Base-by-base conservation (phyloP, 805 yeast species). In the Saccharomycopsis oosterbeekiorum region DNA sequence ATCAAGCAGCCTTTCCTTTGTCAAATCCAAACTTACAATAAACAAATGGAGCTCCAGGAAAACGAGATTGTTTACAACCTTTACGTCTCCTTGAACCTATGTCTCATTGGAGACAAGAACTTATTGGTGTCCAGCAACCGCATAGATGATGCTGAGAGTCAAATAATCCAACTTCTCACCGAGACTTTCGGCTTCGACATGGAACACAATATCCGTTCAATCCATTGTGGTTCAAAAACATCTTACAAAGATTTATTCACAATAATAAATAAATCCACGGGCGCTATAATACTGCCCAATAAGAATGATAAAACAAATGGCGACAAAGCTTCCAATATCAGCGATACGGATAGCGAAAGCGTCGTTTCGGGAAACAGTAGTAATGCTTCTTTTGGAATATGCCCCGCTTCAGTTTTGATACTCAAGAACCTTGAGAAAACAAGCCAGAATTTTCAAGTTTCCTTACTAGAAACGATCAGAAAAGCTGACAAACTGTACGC, bases 381-480 rank as follows among this genome's bases (percentile, higher is more conserved):
- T 8, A 24, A 21, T 24, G 19, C 53, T 12, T 47, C 53, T 2
- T 15, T 34, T 47, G 2, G n/a, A n/a, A 24, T 24, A 21, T 12
- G 43, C 10, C 12, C 37, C 9, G 26, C 41, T 26, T 47, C 55
- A 9, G 55, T 63, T 19, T 42, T 63, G n/a, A 40, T 63, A 15
- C 8, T 63, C 12, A 42, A 62, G 21, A 65, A 65, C 12, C 34
- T 64, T 14, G 66, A 64, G 34, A 55, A 58, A 21, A 58, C 62
- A 2, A 29, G 59, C 6, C 21, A 37, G 6, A 39, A 43, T 21
- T 58, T 57, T 24, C 66, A 64, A 26, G 65, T 64, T 11, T 56
- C 58, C 4, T 40, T 68, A 24, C 55, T 65, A 57, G 64, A 67
- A 10, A 58, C 59, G 12, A 47, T 65, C 29, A 62, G 62, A n/a